Evolutionary conservation across 2,329 filamentous ascomycete species (phyloP).

Genomic region (Stachybotrys echinatus): DNA sequence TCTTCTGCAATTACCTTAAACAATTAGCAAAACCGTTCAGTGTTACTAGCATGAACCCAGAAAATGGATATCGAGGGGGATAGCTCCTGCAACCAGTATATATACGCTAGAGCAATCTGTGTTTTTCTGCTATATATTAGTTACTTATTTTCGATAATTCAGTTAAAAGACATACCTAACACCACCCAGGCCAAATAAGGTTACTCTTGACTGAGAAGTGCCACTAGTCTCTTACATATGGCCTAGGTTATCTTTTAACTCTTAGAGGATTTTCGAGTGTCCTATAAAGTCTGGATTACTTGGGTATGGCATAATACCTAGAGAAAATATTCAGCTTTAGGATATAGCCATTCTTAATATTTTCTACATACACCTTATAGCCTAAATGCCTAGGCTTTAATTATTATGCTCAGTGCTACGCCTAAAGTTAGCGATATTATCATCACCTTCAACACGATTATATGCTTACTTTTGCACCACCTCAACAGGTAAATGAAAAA

Average conservation of each 20-base stretch:
- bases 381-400: neutral
- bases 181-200: constrained; percentile 1
- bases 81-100: neutral
- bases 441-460: neutral
- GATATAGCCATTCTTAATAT: neutral
- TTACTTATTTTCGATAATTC: neutral
- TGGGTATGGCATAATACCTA: neutral
- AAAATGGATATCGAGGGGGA: neutral
- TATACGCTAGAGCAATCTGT: constrained; percentile 10
- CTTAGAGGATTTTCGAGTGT: neutral
- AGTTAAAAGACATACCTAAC: neutral
- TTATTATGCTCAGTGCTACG: neutral
- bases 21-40: neutral
- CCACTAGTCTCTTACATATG: neutral
- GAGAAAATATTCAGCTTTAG: neutral
- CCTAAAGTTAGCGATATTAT: neutral
- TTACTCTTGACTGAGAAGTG: neutral
- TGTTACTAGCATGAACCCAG: neutral
- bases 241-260: neutral
- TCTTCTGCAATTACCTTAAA: constrained; percentile 17
- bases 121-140: constrained; percentile 1
- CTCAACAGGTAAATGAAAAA: neutral
- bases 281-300: constrained; percentile 1
- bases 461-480: neutral
- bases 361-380: neutral